Conservation (phyloP, 106 monocot species). For the Dioscorea zingiberensis region DNA sequence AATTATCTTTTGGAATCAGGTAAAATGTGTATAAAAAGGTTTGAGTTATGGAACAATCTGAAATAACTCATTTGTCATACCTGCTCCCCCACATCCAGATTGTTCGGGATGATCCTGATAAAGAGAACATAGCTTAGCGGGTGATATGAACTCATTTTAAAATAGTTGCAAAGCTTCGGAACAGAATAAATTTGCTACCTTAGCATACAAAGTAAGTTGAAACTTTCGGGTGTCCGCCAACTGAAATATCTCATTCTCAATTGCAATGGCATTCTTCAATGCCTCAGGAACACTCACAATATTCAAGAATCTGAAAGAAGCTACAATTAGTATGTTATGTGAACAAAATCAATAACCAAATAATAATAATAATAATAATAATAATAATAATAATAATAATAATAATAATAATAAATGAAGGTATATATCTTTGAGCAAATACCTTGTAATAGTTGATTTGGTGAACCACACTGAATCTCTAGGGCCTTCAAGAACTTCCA, state of each 20-base stretch:
- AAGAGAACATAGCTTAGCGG: background rate
- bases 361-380: no score
- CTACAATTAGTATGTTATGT: background rate
- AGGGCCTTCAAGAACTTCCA: conserved; percentile 25
- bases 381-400: no score
- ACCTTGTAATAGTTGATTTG: conserved; percentile 65
- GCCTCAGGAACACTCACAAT: conserved; percentile 39
- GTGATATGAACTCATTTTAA: background rate
- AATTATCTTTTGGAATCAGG: no score
- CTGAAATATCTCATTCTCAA: conserved; percentile 56
- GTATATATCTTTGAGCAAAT: background rate
- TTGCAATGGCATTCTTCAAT: conserved; percentile 28
- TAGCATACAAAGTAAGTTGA: conserved; percentile 56
- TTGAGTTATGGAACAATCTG: no score
- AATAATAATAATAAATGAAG: background rate
- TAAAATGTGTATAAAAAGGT: no score
- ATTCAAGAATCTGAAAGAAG: conserved; percentile 50
- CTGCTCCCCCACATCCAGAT: conserved; percentile 20
- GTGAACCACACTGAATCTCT: conserved; percentile 74
- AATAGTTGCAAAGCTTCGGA: background rate
- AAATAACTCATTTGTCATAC: conserved; percentile 13
- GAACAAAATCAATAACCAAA: background rate
- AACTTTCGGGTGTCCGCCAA: conserved; percentile 66
- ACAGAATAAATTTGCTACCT: conserved; percentile 27
- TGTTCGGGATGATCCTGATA: conserved; percentile 30